A percentile compares a stretch with the other conserved stretches of the same genome.
Conservation (phyloP, 2,329 filamentous ascomycete species). For the Cordyceps militaris region DNA sequence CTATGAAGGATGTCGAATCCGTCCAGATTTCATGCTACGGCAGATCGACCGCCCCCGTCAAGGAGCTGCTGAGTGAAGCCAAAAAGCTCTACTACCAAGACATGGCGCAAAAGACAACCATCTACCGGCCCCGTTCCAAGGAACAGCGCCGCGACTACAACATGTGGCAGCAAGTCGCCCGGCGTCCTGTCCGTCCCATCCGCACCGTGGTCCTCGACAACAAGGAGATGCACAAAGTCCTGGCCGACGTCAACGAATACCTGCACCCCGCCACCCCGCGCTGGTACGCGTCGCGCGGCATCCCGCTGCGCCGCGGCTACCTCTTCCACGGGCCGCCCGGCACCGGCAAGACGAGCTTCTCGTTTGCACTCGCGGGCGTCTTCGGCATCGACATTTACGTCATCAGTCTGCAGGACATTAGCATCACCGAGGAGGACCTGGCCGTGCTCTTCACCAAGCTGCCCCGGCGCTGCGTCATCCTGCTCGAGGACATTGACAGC, state of each 20-base stretch:
- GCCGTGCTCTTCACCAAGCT: conserved; percentile 52
- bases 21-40: conserved; percentile 50
- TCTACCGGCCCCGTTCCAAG: conserved; percentile 46
- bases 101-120: conserved; percentile 49
- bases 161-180: conserved; percentile 50
- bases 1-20: conserved; percentile 45
- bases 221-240: conserved; percentile 56
- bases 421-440: conserved; percentile 56
- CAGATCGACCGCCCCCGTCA: conserved; percentile 43
- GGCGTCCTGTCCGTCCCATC: conserved; percentile 63
- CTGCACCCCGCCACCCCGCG: conserved; percentile 60
- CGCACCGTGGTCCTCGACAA: conserved; percentile 67
- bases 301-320: conserved; percentile 70
- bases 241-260: conserved; percentile 72
- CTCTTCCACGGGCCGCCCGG: conserved; percentile 71
- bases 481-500: conserved; percentile 64
- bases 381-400: conserved; percentile 63
- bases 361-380: conserved; percentile 57
- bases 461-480: conserved; percentile 56
- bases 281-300: conserved; percentile 71
- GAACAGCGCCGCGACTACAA: conserved; percentile 39
- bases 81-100: conserved; percentile 46
- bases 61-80: conserved; percentile 45
- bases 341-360: conserved; percentile 65
- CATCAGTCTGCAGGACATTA: conserved; percentile 48